Evolutionary conservation across 306 rosid species (phyloP).

Genomic region (Prunus campanulata): DNA sequence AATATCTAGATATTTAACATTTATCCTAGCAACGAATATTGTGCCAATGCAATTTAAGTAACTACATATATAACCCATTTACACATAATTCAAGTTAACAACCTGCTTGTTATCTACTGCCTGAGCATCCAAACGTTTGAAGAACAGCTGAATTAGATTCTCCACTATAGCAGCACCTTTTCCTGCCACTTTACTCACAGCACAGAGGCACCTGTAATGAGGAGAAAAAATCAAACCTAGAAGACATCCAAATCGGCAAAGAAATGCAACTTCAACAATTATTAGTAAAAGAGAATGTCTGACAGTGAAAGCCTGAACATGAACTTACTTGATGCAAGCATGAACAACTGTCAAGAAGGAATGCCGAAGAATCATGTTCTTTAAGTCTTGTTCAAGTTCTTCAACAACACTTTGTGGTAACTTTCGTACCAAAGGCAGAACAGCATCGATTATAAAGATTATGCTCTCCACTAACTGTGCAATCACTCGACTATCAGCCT

Average conservation of each 20-base stretch:
- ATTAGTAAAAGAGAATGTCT: not conserved
- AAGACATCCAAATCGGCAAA: not conserved
- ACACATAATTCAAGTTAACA: slow-evolving; percentile 17
- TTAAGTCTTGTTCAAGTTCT: slow-evolving; percentile 92
- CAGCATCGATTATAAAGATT: slow-evolving; percentile 87
- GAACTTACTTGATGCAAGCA: slow-evolving; percentile 89
- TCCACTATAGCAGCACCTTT: slow-evolving; percentile 72
- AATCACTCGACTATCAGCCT: slow-evolving; percentile 78
- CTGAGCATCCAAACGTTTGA: slow-evolving; percentile 68
- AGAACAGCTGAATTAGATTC: slow-evolving; percentile 81
- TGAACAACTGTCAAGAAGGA: slow-evolving; percentile 97
- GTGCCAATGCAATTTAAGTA: not conserved
- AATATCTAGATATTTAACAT: not conserved
- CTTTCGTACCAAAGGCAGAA: slow-evolving; percentile 79
- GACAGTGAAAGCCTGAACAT: slow-evolving; percentile 17
- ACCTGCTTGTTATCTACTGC: slow-evolving; percentile 88
- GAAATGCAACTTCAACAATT: not conserved
- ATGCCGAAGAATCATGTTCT: slow-evolving; percentile 87
- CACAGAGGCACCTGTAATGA: slow-evolving; percentile 79
- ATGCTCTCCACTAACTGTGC: slow-evolving; percentile 87
- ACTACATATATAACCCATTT: not conserved
- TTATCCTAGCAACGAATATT: not conserved
- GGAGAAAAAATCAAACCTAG: not conserved
- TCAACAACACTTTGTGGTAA: slow-evolving; percentile 75
- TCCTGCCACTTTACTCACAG: slow-evolving; percentile 79